These are phyloP conservation scores for Eutypella sp. DNA, from an alignment of 2,329 filamentous ascomycete species.

Conservation along the genomic window DNA sequence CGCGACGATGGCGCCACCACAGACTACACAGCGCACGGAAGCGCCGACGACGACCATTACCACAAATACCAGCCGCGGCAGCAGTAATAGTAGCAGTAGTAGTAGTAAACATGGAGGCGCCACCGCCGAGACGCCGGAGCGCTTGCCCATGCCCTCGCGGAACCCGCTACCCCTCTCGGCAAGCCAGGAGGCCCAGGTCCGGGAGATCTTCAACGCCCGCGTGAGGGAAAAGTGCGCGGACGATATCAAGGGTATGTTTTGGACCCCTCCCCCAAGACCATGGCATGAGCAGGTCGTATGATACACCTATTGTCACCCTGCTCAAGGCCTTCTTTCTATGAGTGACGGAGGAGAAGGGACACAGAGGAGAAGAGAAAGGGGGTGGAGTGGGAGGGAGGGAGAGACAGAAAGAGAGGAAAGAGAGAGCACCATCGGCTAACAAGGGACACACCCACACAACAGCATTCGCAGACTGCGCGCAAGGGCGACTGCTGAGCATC, in stretches of 20 bases:
- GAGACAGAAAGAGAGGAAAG: too few species aligned
- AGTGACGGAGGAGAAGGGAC: too few species aligned
- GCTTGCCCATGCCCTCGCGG: constrained; percentile 50
- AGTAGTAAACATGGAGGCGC: too few species aligned
- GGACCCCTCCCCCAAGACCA: too few species aligned
- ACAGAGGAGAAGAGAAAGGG: too few species aligned
- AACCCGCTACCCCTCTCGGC: constrained; percentile 71
- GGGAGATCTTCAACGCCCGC: constrained; percentile 43
- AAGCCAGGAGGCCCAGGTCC: constrained; percentile 36
- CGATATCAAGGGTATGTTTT: constrained; percentile 70
- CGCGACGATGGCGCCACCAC: too few species aligned
- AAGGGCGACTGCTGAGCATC: constrained; percentile 78
- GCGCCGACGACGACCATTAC: too few species aligned
- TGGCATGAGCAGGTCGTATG: too few species aligned
- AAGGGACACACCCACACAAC: constrained; percentile 3
- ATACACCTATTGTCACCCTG: too few species aligned
- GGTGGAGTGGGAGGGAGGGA: too few species aligned
- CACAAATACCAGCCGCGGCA: neutral
- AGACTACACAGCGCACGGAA: too few species aligned
- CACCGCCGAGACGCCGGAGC: constrained; percentile 17
- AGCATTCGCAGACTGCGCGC: constrained; percentile 92
- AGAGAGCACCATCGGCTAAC: neutral
- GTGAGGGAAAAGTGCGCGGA: constrained; percentile 71
- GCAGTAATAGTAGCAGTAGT: constrained; percentile 1
- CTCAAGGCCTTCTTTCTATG: too few species aligned